Evolutionary conservation across 2,329 filamentous ascomycete species (phyloP).

Genomic region (Colletotrichum paranaense): DNA sequence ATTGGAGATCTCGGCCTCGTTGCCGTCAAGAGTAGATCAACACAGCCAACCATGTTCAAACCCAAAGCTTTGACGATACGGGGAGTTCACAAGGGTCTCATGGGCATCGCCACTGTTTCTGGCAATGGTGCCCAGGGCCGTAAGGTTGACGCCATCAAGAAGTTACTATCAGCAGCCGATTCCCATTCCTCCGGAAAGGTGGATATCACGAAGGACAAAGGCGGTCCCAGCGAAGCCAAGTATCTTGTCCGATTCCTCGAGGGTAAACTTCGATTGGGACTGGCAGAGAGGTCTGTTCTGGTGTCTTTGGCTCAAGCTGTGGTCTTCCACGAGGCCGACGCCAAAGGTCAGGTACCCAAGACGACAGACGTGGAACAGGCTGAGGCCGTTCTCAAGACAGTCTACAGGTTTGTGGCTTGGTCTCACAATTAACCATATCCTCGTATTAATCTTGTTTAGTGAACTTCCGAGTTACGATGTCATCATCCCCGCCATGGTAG

Average conservation of each 20-base stretch:
- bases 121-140: conserved; percentile 89
- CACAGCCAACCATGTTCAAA: conserved; percentile 98
- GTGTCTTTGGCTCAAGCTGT: conserved; percentile 91
- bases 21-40: conserved; percentile 93
- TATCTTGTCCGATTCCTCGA: conserved; percentile 93
- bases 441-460: conserved; percentile 61
- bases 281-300: conserved; percentile 92
- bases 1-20: conserved; percentile 96
- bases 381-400: conserved; percentile 86
- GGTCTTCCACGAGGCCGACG: conserved; percentile 82
- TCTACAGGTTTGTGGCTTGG: conserved; percentile 75
- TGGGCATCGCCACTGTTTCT: conserved; percentile 87
- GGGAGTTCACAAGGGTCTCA: conserved; percentile 87
- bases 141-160: conserved; percentile 96
- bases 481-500: conserved; percentile 89
- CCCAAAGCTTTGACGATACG: conserved; percentile 89
- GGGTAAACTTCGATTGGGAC: conserved; percentile 89
- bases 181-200: conserved; percentile 78
- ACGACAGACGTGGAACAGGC: conserved; percentile 84
- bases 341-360: conserved; percentile 76
- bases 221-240: conserved; percentile 94
- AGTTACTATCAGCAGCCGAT: conserved; percentile 92
- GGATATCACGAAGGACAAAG: conserved; percentile 92
- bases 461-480: conserved; percentile 96
- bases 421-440: not conserved